These are phyloP conservation scores for Chytridium lagenaria DNA, from an alignment of 371 early-diverging fungal genomes.

Conservation along the genomic window DNA sequence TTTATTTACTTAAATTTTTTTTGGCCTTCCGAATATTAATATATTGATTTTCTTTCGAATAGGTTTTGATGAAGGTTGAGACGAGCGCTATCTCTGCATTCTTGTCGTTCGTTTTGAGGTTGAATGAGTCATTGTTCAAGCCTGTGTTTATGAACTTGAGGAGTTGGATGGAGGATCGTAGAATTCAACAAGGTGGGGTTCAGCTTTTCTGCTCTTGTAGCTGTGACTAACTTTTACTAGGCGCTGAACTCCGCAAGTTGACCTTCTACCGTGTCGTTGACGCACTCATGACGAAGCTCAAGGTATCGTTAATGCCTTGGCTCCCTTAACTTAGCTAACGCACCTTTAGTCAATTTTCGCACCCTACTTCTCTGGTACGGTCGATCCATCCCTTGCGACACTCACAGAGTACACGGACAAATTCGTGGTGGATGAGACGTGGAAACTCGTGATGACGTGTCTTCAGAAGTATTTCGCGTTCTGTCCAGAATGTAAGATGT, in stretches of 20 bases:
- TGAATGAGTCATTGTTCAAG: constrained; percentile 93
- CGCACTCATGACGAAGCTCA: constrained; percentile 73
- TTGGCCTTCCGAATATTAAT: background rate
- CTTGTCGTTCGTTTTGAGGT: constrained; percentile 81
- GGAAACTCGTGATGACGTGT: constrained; percentile 61
- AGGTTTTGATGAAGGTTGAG: constrained; percentile 70
- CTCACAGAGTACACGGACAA: constrained; percentile 55
- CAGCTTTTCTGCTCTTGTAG: constrained; percentile 2
- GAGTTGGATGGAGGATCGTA: constrained; percentile 75
- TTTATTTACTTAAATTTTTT: constrained; percentile 17
- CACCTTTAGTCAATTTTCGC: constrained; percentile 69
- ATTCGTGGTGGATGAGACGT: constrained; percentile 52
- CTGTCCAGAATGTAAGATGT: constrained; percentile 18
- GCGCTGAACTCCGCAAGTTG: constrained; percentile 58
- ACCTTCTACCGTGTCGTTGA: constrained; percentile 84
- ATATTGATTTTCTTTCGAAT: constrained; percentile 5
- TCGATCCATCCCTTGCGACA: constrained; percentile 70
- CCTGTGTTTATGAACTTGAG: constrained; percentile 88
- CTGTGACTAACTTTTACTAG: background rate
- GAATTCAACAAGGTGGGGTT: constrained; percentile 47
- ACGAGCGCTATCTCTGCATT: constrained; percentile 72
- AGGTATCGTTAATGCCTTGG: constrained; percentile 36
- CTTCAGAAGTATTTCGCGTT: constrained; percentile 69
- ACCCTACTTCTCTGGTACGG: constrained; percentile 80
- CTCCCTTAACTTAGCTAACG: background rate